phyloP scores from a whole-genome alignment of 2,329 filamentous ascomycete species.

The Tolypocladium sp. region DNA sequence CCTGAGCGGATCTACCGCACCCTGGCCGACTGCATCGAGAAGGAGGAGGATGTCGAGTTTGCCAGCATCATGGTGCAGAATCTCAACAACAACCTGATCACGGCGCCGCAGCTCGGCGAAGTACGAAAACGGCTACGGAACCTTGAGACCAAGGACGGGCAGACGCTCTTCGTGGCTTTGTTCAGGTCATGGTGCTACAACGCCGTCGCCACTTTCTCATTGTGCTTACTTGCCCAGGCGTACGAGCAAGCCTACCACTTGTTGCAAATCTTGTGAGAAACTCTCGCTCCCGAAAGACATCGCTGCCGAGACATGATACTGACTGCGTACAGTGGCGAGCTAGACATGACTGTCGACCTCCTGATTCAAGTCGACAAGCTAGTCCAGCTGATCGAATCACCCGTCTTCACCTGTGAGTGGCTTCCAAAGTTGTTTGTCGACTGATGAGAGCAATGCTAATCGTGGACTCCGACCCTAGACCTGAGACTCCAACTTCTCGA shows the following conservation, averaged over 20 bases:
- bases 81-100: slow-evolving; percentile 97
- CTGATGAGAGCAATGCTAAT: neutral
- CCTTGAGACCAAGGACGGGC: slow-evolving; percentile 86
- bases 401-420: slow-evolving; percentile 85
- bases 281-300: neutral
- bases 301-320: neutral
- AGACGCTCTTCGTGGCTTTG: slow-evolving; percentile 87
- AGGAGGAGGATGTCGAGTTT: slow-evolving; percentile 96
- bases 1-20: slow-evolving; percentile 94
- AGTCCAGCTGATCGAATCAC: slow-evolving; percentile 91
- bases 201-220: slow-evolving; percentile 90
- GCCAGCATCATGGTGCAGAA: slow-evolving; percentile 99
- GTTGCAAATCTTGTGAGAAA: slow-evolving; percentile 78
- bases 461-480: slow-evolving; percentile 40
- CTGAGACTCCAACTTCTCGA: slow-evolving; percentile 90
- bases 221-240: slow-evolving; percentile 90
- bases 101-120: slow-evolving; percentile 86
- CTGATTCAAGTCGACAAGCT: slow-evolving; percentile 98
- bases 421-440: neutral
- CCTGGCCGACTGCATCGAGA: slow-evolving; percentile 91
- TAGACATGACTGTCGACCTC: slow-evolving; percentile 98
- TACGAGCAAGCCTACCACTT: slow-evolving; percentile 98
- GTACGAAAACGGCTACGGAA: slow-evolving; percentile 84
- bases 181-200: slow-evolving; percentile 99
- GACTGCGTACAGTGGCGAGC: slow-evolving; percentile 59